Evolutionary conservation across 2,329 filamentous ascomycete species (phyloP), one percentile per base, ranked within the genome.

Genomic region (Helminthosporium solani): DNA sequence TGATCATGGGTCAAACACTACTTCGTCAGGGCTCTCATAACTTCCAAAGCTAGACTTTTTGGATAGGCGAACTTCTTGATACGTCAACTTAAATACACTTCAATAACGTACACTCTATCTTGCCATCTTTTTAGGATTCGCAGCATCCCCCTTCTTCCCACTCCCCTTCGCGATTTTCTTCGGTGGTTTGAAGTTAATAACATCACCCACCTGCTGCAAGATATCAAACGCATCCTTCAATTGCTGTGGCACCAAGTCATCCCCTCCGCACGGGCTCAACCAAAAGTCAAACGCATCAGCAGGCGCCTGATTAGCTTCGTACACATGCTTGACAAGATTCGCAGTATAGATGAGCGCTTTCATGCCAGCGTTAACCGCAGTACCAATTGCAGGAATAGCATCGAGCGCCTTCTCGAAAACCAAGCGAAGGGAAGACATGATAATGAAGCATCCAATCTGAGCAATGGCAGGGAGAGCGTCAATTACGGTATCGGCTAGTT

Each of bases 51-150:
- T n/a, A n/a, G n/a, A n/a, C n/a, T n/a, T n/a, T n/a, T n/a, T n/a
- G n/a, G n/a, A n/a, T n/a, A n/a, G n/a, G n/a, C n/a, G n/a, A n/a
- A n/a, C n/a, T n/a, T n/a, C n/a, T n/a, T n/a, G n/a, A n/a, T n/a
- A n/a, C n/a, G n/a, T n/a, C n/a, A n/a, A n/a, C n/a, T n/a, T n/a
- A n/a, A n/a, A n/a, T n/a, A n/a, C n/a, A n/a, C n/a, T n/a, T n/a
- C n/a, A n/a, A n/a, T n/a, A n/a, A n/a, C n/a, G n/a, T n/a, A n/a
- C n/a, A n/a, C n/a, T n/a, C n/a, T n/a, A n/a, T n/a, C n/a, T n/a
- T n/a, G n/a, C n/a, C n/a, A n/a, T n/a, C n/a, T 27, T 27, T 12
- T 27, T 27, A 55, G 53, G 57, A 53, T 35, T 35, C 15, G 15
- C 33, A 19, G 15, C 8, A 35, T 35, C 33, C 15, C 33, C 33